Conservation (phyloP, 306 rosid genomes). For the Castanea mollissima region DNA sequence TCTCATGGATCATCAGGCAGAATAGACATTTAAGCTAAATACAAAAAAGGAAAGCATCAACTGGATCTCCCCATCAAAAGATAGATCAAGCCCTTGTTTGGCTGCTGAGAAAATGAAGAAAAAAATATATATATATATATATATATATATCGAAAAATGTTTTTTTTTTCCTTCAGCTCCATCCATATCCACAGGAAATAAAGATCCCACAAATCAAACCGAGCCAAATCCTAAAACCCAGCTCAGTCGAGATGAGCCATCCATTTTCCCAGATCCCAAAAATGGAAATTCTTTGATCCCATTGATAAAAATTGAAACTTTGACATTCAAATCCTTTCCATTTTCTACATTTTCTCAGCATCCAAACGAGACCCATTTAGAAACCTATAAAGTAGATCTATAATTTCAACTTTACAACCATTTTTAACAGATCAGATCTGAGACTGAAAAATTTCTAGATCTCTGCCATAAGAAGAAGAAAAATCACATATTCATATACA, state of each 20-base stretch:
- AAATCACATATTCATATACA: slow-evolving; percentile 16
- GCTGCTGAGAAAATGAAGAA: slow-evolving; percentile 21
- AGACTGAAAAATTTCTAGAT: slow-evolving; percentile 27
- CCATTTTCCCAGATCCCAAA: slow-evolving; percentile 12
- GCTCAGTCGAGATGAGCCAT: slow-evolving; percentile 5
- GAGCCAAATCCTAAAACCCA: slow-evolving; percentile 16
- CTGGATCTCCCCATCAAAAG: slow-evolving; percentile 10
- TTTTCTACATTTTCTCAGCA: slow-evolving; percentile 33
- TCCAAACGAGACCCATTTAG: slow-evolving; percentile 8
- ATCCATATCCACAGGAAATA: neutral
- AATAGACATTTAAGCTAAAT: neutral
- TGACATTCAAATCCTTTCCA: slow-evolving; percentile 25
- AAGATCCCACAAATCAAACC: slow-evolving; percentile 1
- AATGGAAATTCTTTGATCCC: slow-evolving; percentile 15
- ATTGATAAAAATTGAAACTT: slow-evolving; percentile 33
- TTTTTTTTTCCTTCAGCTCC: neutral
- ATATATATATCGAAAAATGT: neutral
- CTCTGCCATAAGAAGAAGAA: slow-evolving; percentile 21
- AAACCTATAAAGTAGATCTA: slow-evolving; percentile 33
- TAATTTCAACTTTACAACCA: slow-evolving; percentile 13
- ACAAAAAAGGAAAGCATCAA: neutral
- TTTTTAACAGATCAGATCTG: slow-evolving; percentile 15
- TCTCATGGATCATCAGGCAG: neutral
- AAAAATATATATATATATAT: neutral
- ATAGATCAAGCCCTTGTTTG: slow-evolving; percentile 10